A percentile compares a stretch with the other conserved stretches of the same genome.
phyloP scores from a whole-genome alignment of 2,329 filamentous ascomycete species.

The Colletotrichum paranaense region DNA sequence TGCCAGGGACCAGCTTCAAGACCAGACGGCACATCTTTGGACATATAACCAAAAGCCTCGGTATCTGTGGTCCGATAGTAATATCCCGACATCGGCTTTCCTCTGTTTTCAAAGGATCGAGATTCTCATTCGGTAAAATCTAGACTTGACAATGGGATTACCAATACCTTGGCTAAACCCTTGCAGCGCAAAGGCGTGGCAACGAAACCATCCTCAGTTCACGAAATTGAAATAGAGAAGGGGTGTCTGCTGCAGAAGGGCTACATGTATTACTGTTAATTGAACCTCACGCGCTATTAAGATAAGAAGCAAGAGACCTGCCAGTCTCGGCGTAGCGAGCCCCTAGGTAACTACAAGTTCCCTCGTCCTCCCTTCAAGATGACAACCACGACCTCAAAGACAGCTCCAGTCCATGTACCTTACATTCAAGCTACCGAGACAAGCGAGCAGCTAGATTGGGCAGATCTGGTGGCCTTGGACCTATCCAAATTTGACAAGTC shows the following conservation, averaged over 20 bases:
- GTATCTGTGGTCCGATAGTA: background rate
- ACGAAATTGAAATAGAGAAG: background rate
- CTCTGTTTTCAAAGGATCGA: background rate
- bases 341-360: background rate
- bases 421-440: background rate
- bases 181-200: background rate
- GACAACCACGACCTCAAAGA: background rate
- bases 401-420: background rate
- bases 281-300: no score
- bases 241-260: background rate
- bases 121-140: no score
- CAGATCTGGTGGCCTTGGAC: background rate
- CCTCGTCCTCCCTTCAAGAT: background rate
- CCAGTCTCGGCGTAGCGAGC: background rate
- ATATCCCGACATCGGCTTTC: background rate
- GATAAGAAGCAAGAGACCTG: background rate
- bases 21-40: background rate
- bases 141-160: background rate
- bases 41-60: background rate
- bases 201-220: no score
- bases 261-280: no score
- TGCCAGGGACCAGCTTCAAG: background rate
- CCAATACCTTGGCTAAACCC: background rate
- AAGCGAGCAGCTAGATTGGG: background rate
- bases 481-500: background rate